These are phyloP conservation scores for Rhodamnia rubescens DNA, from an alignment of 345 rosid genomes.

Conservation along the genomic window DNA sequence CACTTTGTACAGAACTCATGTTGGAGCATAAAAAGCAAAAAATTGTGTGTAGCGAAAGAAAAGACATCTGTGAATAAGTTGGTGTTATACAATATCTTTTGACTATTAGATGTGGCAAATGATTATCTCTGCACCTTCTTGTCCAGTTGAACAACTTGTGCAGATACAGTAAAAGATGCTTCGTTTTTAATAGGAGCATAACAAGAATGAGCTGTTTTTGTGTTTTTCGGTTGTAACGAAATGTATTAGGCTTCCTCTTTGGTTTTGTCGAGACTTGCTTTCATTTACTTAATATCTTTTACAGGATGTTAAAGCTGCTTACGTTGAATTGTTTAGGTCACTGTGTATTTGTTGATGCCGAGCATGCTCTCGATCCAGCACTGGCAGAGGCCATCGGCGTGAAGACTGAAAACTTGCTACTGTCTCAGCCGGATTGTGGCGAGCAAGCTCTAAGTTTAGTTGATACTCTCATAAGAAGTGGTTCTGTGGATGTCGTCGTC, in stretches of 20 bases:
- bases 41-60: neutral
- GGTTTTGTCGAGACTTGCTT: neutral
- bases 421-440: conserved; percentile 96
- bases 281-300: neutral
- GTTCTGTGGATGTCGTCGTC: conserved; percentile 91
- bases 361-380: conserved; percentile 96
- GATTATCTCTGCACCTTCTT: neutral
- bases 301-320: neutral
- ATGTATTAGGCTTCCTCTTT: neutral
- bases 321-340: conserved; percentile 34
- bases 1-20: neutral
- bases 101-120: neutral
- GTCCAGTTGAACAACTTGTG: neutral
- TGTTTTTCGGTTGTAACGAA: neutral
- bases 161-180: neutral
- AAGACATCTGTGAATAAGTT: neutral
- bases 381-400: conserved; percentile 84
- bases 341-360: conserved; percentile 94
- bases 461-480: conserved; percentile 83
- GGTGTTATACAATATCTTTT: neutral
- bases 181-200: neutral
- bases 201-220: neutral
- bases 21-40: neutral
- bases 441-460: conserved; percentile 98
- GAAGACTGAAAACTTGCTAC: conserved; percentile 81